phyloP scores from a whole-genome alignment of 164 flowering plant species.

The Aristolochia californica region DNA sequence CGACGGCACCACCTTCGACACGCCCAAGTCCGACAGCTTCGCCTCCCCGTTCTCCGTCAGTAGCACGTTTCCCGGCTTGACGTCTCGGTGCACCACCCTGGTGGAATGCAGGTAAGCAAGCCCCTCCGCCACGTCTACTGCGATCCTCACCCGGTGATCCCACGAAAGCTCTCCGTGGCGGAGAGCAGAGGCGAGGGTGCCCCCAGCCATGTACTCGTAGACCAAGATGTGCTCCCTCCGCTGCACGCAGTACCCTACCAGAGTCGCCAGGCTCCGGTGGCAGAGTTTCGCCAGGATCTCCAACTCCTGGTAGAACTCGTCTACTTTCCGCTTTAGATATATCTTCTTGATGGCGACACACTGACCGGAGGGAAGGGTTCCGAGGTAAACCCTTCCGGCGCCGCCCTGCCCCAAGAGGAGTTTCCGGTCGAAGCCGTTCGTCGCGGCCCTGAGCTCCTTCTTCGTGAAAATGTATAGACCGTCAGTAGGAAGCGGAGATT shows the following conservation, averaged over 20 bases:
- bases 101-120: conserved; percentile 8
- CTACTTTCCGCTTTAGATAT: conserved; percentile 3
- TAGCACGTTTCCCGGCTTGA: conserved; percentile 35
- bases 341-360: conserved; percentile 11
- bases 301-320: conserved; percentile 9
- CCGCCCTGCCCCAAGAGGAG: conserved; percentile 8
- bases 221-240: conserved; percentile 5
- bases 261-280: conserved; percentile 13
- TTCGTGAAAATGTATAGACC: conserved; percentile 11
- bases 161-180: conserved; percentile 8
- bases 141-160: conserved; percentile 7
- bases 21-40: conserved; percentile 41
- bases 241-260: conserved; percentile 8
- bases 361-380: conserved; percentile 16
- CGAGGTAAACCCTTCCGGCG: conserved; percentile 10
- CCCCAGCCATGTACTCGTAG: conserved; percentile 13
- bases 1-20: conserved; percentile 26
- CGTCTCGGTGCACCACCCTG: conserved; percentile 13
- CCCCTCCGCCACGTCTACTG: conserved; percentile 11
- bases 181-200: conserved; percentile 8
- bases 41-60: conserved; percentile 19
- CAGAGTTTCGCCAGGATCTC: conserved; percentile 9
- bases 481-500: conserved; percentile 6
- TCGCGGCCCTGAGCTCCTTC: conserved; percentile 8
- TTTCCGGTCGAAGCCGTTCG: conserved; percentile 6